Evolutionary conservation across 2,329 filamentous ascomycete species (phyloP), one percentile per base, ranked within the genome.

Genomic region (Diaporthe destruens): DNA sequence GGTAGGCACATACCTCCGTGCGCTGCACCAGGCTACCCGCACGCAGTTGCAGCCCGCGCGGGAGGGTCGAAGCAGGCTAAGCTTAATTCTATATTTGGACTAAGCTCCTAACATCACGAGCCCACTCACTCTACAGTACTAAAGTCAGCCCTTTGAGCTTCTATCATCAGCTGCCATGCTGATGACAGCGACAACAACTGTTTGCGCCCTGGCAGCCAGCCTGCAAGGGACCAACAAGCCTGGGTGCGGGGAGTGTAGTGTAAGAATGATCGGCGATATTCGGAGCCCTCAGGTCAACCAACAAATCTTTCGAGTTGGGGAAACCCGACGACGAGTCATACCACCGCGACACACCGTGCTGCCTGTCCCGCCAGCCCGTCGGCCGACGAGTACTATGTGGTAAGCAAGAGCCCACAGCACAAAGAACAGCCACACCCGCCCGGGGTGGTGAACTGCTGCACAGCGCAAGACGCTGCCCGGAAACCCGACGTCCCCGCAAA

Each of bases 51-150:
- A 65, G 61, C 61, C 44, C 61, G 44, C 29, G 44, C 44, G 61
- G 61, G 66, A 69, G 29, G 6, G 42, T 53, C 25, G 67, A 57
- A 49, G 53, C 8, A 44, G 36, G 42, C 54, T 51, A 59, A 61
- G 67, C 56, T 61, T 70, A 70, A 70, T 70, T 70, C 67, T 70
- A 70, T 59, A 59, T 61, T 61, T 70, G 67, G 54, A 32, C 53
- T 18, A 16, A 5, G 3, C 20, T 18, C 32, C 55, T 36, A 69
- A 36, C n/a, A 32, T 69, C 51, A 25, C 16, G n/a, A 47, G 44
- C 42, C 67, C 56, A 39, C 54, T 32, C n/a, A n/a, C n/a, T n/a
- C n/a, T n/a, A n/a, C n/a, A n/a, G n/a, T 53, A 11, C 55, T 12
- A n/a, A 18, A 12, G 67, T 11, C 2, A 23, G 66, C 36, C 23